Conservation (phyloP, 2,329 filamentous ascomycete species). For the Hypoxylon sp. region DNA sequence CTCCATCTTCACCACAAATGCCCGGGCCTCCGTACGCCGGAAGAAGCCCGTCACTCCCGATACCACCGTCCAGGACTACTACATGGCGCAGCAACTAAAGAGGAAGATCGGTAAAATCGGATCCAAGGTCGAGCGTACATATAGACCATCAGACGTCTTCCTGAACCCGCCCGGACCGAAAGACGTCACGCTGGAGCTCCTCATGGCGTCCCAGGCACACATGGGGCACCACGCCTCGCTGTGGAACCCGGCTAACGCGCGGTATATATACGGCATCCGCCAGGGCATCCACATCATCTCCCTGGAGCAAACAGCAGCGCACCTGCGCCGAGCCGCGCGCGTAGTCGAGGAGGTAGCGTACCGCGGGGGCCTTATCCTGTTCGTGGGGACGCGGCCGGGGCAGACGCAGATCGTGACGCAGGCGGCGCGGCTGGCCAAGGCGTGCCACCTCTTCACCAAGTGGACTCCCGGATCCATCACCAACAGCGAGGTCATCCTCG, state of each 20-base stretch:
- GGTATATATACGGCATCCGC: slow-evolving; percentile 93
- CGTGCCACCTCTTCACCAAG: slow-evolving; percentile 90
- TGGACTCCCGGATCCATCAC: slow-evolving; percentile 95
- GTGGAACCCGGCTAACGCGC: slow-evolving; percentile 95
- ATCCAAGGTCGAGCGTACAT: slow-evolving; percentile 66
- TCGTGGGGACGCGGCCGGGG: slow-evolving; percentile 87
- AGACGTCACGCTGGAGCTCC: slow-evolving; percentile 90
- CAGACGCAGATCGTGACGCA: slow-evolving; percentile 86
- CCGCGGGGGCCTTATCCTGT: slow-evolving; percentile 87
- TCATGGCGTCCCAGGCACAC: slow-evolving; percentile 89
- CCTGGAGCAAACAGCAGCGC: slow-evolving; percentile 87
- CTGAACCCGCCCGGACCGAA: slow-evolving; percentile 80
- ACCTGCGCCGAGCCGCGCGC: slow-evolving; percentile 93
- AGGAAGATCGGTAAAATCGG: slow-evolving; percentile 65
- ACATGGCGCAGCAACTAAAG: slow-evolving; percentile 61
- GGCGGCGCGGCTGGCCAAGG: slow-evolving; percentile 82
- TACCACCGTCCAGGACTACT: slow-evolving; percentile 57
- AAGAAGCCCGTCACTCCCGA: slow-evolving; percentile 47
- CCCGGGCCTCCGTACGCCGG: slow-evolving; percentile 37
- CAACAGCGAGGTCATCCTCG: slow-evolving; percentile 92
- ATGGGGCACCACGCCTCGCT: slow-evolving; percentile 91
- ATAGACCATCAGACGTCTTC: slow-evolving; percentile 77
- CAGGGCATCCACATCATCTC: slow-evolving; percentile 94
- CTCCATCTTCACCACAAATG: slow-evolving; percentile 50
- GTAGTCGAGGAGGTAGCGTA: slow-evolving; percentile 90